A percentile compares a stretch with the other conserved stretches of the same genome.
phyloP scores from a whole-genome alignment of 257 asterid species.

The Fraxinus americana region DNA sequence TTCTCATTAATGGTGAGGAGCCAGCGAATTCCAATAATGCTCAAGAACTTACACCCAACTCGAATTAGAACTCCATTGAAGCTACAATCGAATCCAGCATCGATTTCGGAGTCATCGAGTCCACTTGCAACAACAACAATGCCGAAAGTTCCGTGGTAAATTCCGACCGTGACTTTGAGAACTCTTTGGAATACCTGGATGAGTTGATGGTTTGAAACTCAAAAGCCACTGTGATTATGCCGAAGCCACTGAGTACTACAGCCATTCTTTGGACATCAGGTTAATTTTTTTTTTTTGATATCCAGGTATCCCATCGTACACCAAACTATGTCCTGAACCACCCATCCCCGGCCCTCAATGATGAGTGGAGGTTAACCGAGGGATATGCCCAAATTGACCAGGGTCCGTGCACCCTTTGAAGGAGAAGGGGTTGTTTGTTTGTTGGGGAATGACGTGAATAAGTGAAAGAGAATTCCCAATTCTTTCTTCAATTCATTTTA shows the following conservation, averaged over 20 bases:
- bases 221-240: slow-evolving; percentile 62
- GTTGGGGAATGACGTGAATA: too few relatives aligned
- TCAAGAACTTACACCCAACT: slow-evolving; percentile 32
- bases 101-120: slow-evolving; percentile 51
- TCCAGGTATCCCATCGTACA: too few relatives aligned
- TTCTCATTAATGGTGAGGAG: slow-evolving; percentile 55
- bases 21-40: slow-evolving; percentile 37
- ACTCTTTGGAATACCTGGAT: slow-evolving; percentile 58
- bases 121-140: slow-evolving; percentile 57
- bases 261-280: slow-evolving; percentile 91
- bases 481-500: too few relatives aligned
- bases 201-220: slow-evolving; percentile 67
- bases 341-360: too few relatives aligned
- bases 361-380: too few relatives aligned
- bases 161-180: slow-evolving; percentile 47
- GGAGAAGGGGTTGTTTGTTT: too few relatives aligned
- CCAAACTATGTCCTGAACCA: too few relatives aligned
- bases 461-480: too few relatives aligned
- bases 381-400: too few relatives aligned
- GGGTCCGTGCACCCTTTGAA: too few relatives aligned
- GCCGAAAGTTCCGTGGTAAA: slow-evolving; percentile 45
- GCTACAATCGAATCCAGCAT: slow-evolving; percentile 50
- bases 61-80: slow-evolving; percentile 59
- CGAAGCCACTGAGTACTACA: slow-evolving; percentile 84
- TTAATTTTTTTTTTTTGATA: too few relatives aligned